Evolutionary conservation across 1,139 yeast species (phyloP).

Genomic region (Pneumocystis sp.): DNA sequence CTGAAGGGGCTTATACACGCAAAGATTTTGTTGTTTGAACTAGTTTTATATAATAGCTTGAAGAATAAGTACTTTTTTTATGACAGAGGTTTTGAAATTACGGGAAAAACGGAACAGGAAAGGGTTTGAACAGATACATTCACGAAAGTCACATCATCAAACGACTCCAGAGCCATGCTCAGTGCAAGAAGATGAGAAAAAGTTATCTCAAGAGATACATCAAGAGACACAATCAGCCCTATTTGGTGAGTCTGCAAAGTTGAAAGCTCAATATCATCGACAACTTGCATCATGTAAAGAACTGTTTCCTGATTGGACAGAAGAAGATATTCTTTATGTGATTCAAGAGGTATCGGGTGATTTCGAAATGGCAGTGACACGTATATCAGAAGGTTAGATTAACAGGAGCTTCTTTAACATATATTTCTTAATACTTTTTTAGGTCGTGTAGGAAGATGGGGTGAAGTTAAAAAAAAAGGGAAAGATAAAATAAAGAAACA

Average conservation of each 20-base stretch:
- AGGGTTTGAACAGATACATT: not conserved
- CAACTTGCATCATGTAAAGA: slow-evolving; percentile 55
- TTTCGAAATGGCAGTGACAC: slow-evolving; percentile 65
- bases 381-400: slow-evolving; percentile 58
- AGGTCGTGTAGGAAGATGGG: not conserved
- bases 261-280: slow-evolving; percentile 21
- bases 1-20: not conserved
- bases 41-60: not conserved
- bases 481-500: not conserved
- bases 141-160: not conserved
- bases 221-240: not conserved
- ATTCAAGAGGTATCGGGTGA: slow-evolving; percentile 60
- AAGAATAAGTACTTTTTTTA: not conserved
- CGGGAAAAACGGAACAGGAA: not conserved
- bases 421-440: not conserved
- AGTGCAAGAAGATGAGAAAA: not conserved
- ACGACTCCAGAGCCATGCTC: not conserved
- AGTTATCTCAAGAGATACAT: not conserved
- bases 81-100: not conserved
- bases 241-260: slow-evolving; percentile 2
- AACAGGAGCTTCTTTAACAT: not conserved
- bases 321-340: slow-evolving; percentile 64
- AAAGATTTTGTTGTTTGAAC: not conserved
- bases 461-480: not conserved
- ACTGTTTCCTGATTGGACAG: slow-evolving; percentile 89